phyloP scores from a whole-genome alignment of 23 red algal genomes.

The Agarophyton chilense region DNA sequence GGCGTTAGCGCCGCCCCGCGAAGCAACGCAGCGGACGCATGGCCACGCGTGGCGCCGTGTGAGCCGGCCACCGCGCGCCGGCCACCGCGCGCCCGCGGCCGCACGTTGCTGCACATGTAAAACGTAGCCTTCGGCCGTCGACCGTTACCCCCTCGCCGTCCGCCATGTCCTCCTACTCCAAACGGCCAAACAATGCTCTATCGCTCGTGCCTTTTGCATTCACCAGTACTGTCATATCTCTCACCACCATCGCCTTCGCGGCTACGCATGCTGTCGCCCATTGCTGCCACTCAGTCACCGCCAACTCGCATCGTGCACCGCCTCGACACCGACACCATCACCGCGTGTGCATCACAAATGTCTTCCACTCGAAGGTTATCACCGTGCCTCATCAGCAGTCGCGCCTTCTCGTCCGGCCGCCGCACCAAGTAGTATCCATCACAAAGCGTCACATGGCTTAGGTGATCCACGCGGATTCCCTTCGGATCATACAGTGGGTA shows the following conservation, averaged over 20 bases:
- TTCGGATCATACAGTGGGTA: constrained; percentile 21
- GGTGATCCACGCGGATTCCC: constrained; percentile 7
- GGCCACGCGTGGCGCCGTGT: not conserved
- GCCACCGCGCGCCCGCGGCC: too few species aligned
- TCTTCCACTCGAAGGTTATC: constrained; percentile 9
- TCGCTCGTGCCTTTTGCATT: too few species aligned
- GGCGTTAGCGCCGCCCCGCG: too few species aligned
- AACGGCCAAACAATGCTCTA: too few species aligned
- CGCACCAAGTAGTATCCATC: constrained; percentile 16
- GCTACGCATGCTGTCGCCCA: not conserved
- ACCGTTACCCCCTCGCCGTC: too few species aligned
- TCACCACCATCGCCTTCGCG: too few species aligned
- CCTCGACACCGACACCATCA: not conserved
- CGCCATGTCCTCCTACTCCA: too few species aligned
- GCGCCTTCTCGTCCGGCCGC: constrained; percentile 6
- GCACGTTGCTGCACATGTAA: too few species aligned
- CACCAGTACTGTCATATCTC: too few species aligned
- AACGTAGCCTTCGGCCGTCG: too few species aligned
- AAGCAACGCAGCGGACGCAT: too few species aligned
- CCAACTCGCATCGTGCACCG: constrained; percentile 6
- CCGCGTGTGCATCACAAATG: not conserved
- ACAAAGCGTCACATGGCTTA: constrained; percentile 3
- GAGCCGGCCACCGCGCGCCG: not conserved
- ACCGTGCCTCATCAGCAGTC: not conserved
- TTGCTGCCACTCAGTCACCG: not conserved